A percentile compares a stretch with the other conserved stretches of the same genome.
phyloP scores from a whole-genome alignment of 1,284 basidiomycete genomes.

The Melampsora americana region DNA sequence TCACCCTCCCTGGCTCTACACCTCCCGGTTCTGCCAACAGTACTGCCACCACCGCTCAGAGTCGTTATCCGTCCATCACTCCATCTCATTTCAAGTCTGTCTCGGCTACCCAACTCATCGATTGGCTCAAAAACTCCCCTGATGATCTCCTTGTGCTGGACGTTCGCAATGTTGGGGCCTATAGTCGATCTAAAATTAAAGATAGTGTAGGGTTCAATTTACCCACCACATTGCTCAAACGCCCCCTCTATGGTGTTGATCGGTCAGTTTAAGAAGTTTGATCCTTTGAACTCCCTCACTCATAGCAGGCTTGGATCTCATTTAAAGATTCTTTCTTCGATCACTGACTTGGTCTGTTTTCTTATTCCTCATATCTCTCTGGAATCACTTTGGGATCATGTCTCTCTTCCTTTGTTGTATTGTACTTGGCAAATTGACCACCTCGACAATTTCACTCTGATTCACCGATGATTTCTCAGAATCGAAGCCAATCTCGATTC shows the following conservation, averaged over 20 bases:
- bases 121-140: not conserved
- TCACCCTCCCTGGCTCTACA: too few species aligned
- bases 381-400: too few species aligned
- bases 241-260: slow-evolving; percentile 21
- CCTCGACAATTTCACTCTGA: too few species aligned
- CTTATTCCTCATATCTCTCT: not conserved
- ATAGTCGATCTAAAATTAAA: slow-evolving; percentile 5
- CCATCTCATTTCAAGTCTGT: not conserved
- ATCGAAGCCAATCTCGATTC: slow-evolving; percentile 9
- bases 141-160: slow-evolving; percentile 7
- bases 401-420: too few species aligned
- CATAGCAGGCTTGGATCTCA: not conserved
- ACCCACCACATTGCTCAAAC: slow-evolving; percentile 36
- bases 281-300: not conserved
- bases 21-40: not conserved
- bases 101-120: not conserved
- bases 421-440: too few species aligned
- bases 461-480: not conserved
- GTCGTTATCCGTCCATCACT: not conserved
- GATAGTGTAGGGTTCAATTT: slow-evolving; percentile 21
- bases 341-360: slow-evolving; percentile 5
- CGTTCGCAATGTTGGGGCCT: not conserved
- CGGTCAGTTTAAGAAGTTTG: not conserved
- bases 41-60: not conserved
- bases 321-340: not conserved